Evolutionary conservation across 2,329 filamentous ascomycete genomes (phyloP), one percentile per base, ranked within the genome.

Genomic region (Talaromyces sp.): DNA sequence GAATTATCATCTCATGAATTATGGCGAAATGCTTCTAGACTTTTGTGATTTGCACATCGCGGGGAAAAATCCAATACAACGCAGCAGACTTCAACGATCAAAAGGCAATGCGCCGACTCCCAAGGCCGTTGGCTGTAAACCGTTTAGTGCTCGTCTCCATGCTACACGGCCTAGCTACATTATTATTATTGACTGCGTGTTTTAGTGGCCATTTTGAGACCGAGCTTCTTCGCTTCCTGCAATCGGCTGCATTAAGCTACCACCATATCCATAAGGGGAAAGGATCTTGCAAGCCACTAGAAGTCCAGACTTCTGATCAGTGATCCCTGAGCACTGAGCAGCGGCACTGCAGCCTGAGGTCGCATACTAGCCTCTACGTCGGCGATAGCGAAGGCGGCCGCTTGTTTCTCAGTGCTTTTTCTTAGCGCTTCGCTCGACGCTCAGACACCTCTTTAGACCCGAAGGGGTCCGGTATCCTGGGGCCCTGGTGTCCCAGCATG

Each of bases 321-420:
- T 19, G 48, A 17, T 52, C 48, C 48, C 21, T 19, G 48, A 17
- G 7, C n/a, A n/a, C n/a, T n/a, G n/a, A 6, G 17, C n/a, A 27
- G 48, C 26, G 17, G 48, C 17, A n/a, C 5, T 38, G 35, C 17
- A 38, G 35, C 48, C 24, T 46, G 43, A 19, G 24, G 41, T 21
- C 10, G 41, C n/a, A 21, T 21, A 21, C 19, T 46, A 6, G 1
- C 19, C n/a, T n/a, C n/a, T n/a, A n/a, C n/a, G n/a, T 12, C 7
- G 43, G 43, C n/a, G 19, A 46, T 24, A 46, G 9, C 43, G 19
- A 46, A 19, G 43, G 43, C 43, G 8, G 14, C 48, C 48, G 48
- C 48, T 52, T 52, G 48, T 52, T 52, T 52, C 43, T 52, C 48
- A 52, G 29, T 52, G 48, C 48, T 52, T 52, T 52, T 52, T 52